Conservation (phyloP, 202 grass and related monocot genomes). For the Zoysia matrella region DNA sequence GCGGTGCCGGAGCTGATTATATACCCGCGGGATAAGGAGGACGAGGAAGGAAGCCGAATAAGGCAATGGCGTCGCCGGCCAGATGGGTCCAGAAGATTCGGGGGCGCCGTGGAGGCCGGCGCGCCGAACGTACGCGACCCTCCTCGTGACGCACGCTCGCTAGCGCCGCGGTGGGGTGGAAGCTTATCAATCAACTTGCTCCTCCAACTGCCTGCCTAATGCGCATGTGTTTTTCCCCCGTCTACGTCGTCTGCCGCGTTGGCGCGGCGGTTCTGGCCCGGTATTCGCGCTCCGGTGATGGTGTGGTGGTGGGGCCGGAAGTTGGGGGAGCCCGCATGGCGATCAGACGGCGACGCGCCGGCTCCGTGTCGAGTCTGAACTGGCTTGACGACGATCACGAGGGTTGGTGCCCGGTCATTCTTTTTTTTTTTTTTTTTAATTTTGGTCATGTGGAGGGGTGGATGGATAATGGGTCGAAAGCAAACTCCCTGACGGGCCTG, state of each 20-base stretch:
- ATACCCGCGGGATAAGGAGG: background rate
- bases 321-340: too few relatives aligned
- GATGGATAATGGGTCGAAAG: too few relatives aligned
- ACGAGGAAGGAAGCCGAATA: too few relatives aligned
- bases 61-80: background rate
- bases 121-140: background rate
- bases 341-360: too few relatives aligned
- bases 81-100: background rate
- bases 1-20: background rate
- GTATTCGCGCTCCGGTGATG: background rate
- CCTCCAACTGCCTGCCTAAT: too few relatives aligned
- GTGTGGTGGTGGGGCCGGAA: background rate
- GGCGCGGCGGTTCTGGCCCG: background rate
- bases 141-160: background rate
- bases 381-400: too few relatives aligned
- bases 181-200: background rate
- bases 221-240: background rate
- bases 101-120: background rate
- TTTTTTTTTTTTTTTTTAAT: too few relatives aligned
- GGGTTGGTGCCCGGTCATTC: too few relatives aligned
- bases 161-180: constrained; percentile 10
- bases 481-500: too few relatives aligned
- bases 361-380: too few relatives aligned
- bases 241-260: background rate
- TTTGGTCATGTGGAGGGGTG: too few relatives aligned